Conservation (phyloP, 1,139 yeast species). For the Geotrichum fermentans region DNA sequence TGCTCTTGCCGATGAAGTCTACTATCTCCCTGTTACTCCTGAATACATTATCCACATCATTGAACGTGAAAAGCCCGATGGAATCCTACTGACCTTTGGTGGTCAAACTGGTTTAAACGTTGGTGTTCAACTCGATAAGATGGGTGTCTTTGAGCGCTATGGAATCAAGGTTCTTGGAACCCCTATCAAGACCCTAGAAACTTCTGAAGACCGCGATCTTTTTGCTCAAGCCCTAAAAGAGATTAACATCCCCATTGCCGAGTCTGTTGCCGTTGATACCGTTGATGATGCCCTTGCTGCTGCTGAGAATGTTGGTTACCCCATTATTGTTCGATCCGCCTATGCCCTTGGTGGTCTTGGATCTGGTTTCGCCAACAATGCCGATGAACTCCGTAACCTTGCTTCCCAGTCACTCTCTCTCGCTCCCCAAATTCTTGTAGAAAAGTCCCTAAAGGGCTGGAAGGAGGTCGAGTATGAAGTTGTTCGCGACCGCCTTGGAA, state of each 20-base stretch:
- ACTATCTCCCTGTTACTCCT: conserved; percentile 94
- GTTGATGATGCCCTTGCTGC: conserved; percentile 90
- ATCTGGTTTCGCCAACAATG: conserved; percentile 89
- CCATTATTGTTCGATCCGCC: conserved; percentile 96
- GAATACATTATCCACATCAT: conserved; percentile 92
- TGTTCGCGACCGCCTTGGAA: conserved; percentile 94
- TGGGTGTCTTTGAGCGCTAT: conserved; percentile 88
- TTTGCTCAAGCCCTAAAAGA: conserved; percentile 93
- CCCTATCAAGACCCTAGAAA: conserved; percentile 88
- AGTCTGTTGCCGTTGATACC: conserved; percentile 88
- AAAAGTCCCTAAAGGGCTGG: conserved; percentile 98
- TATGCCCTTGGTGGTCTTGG: conserved; percentile 97
- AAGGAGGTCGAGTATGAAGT: conserved; percentile 98
- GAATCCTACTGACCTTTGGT: conserved; percentile 90
- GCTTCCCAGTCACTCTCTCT: conserved; percentile 84
- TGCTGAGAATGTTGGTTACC: conserved; percentile 83
- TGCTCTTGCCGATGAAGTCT: conserved; percentile 96
- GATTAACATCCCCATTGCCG: conserved; percentile 91
- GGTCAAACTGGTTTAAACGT: conserved; percentile 97
- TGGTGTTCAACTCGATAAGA: conserved; percentile 87
- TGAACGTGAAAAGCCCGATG: conserved; percentile 94
- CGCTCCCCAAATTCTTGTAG: conserved; percentile 92
- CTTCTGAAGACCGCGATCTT: conserved; percentile 95
- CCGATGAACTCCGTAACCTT: conserved; percentile 74
- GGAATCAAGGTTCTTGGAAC: conserved; percentile 95